Evolutionary conservation across 2,329 filamentous ascomycete genomes (phyloP), one percentile per base, ranked within the genome.

Genomic region (Fusarium liriodendri): DNA sequence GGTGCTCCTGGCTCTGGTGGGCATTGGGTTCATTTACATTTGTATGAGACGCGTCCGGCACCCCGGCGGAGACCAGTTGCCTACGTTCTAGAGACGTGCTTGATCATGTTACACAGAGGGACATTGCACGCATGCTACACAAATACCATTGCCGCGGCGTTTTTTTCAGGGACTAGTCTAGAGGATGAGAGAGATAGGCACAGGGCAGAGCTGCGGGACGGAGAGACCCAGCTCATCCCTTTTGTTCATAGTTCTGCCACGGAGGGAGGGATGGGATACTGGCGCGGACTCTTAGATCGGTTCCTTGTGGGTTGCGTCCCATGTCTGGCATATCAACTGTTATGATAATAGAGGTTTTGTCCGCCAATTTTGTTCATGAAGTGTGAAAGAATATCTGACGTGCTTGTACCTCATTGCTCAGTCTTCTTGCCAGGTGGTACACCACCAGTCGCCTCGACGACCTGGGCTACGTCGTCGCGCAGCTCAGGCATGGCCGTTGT

Each of bases 401-500:
- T 45, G 37, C 25, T 33, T 32, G 16, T 35, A 32, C 47, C 10
- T 29, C 62, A 67, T 58, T 71, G 58, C 6, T 69, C 67, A 1
- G 58, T 67, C 25, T 62, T 67, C 54, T 62, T 72, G 9, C 72
- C 70, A 2, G 69, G 67, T 20, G 70, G 52, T 14, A 68, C 66
- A 13, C 83, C 83, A 3, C 84, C 84, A 0, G 88, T 89, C 5
- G 83, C 85, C 70, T 83, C 84, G 8, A 91, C 73, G 10, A 91
- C 87, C 40, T 81, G 79, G 11, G 83, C 83, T 16, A 90, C 86
- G 70, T 92, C 89, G 3, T 83, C 85, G 35, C 82, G 78, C 73
- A 91, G 78, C 86, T 92, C 90, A 8, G 90, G 90, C 86, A 91
- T 86, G 20, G 89, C 89, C 42, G 80, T 80, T 42, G 83, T 83